These are phyloP conservation scores for Diaporthe sp. DNA, from an alignment of 2,329 filamentous ascomycete species.

Conservation along the genomic window DNA sequence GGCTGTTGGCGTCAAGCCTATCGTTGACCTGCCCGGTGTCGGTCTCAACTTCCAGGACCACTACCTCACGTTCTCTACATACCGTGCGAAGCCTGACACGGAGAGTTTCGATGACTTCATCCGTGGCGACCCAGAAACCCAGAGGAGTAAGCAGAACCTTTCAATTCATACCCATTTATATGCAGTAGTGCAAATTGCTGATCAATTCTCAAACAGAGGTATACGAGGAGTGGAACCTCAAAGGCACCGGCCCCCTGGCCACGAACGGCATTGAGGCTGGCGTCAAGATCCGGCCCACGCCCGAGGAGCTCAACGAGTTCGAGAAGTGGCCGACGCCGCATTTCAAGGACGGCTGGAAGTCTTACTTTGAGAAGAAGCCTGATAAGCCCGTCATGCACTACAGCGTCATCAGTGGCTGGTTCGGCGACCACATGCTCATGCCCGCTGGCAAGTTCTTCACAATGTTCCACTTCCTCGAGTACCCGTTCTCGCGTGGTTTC, in stretches of 20 bases:
- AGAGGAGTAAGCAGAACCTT: conserved; percentile 63
- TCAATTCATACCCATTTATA: fast-evolving
- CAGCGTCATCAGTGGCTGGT: conserved; percentile 77
- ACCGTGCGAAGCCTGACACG: conserved; percentile 77
- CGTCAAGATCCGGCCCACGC: conserved; percentile 79
- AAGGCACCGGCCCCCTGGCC: conserved; percentile 80
- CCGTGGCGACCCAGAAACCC: conserved; percentile 76
- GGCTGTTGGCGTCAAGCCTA: conserved; percentile 73
- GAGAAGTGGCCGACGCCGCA: conserved; percentile 79
- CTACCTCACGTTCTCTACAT: conserved; percentile 77
- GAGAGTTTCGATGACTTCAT: conserved; percentile 86
- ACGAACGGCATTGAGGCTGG: conserved; percentile 86
- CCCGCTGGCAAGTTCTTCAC: conserved; percentile 84
- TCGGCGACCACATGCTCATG: conserved; percentile 70
- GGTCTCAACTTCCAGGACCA: conserved; percentile 83
- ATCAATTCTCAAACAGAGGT: conserved; percentile 55
- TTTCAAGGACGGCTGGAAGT: conserved; percentile 81
- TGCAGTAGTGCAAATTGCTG: not conserved
- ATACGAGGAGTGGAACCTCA: conserved; percentile 81
- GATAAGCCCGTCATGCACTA: conserved; percentile 92
- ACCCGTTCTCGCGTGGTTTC: conserved; percentile 78
- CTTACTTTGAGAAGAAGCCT: conserved; percentile 85
- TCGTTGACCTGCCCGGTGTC: conserved; percentile 78
- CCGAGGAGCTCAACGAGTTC: conserved; percentile 75
- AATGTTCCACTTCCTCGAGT: conserved; percentile 86